Evolutionary conservation across 1,284 basidiomycete species (phyloP).

Genomic region (Malassezia furfur): DNA sequence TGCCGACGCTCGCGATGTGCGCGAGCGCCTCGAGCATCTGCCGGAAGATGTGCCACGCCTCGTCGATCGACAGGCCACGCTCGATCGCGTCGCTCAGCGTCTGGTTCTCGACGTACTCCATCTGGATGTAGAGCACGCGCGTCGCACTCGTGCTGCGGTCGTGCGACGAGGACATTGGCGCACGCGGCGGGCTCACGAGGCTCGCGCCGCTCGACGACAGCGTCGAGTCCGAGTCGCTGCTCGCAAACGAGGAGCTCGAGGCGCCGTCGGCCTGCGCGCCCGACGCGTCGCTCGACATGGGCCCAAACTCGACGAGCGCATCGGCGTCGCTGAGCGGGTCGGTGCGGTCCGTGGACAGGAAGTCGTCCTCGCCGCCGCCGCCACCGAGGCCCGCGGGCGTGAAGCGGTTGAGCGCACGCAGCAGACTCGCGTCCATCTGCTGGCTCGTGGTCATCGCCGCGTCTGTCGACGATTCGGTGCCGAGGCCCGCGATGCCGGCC

Average conservation of each 20-base stretch:
- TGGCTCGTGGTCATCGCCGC: conserved; percentile 15
- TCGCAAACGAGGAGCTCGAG: neutral
- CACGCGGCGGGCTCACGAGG: conserved; percentile 7
- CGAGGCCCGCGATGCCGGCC: conserved; percentile 7
- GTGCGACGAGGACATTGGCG: conserved; percentile 9
- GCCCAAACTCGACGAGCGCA: conserved; percentile 14
- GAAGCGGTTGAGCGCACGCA: conserved; percentile 8
- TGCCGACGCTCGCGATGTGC: conserved; percentile 74
- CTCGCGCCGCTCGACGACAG: conserved; percentile 1
- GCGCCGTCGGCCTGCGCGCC: neutral
- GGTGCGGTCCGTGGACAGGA: conserved; percentile 18
- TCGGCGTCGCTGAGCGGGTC: neutral
- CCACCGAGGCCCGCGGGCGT: neutral
- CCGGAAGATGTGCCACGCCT: conserved; percentile 82
- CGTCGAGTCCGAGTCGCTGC: neutral
- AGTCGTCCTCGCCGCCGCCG: conserved; percentile 23
- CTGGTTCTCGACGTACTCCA: conserved; percentile 54
- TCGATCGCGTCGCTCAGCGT: conserved; percentile 46
- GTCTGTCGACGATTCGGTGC: neutral
- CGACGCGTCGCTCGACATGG: neutral
- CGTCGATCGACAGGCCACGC: conserved; percentile 51
- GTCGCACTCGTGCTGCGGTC: conserved; percentile 19
- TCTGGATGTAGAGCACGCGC: conserved; percentile 75
- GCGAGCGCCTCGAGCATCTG: conserved; percentile 75
- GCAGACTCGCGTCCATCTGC: conserved; percentile 14